These are phyloP conservation scores for Auxenochlorella pyrenoidosa DNA, from an alignment of 139 green algal genomes.

Conservation along the genomic window DNA sequence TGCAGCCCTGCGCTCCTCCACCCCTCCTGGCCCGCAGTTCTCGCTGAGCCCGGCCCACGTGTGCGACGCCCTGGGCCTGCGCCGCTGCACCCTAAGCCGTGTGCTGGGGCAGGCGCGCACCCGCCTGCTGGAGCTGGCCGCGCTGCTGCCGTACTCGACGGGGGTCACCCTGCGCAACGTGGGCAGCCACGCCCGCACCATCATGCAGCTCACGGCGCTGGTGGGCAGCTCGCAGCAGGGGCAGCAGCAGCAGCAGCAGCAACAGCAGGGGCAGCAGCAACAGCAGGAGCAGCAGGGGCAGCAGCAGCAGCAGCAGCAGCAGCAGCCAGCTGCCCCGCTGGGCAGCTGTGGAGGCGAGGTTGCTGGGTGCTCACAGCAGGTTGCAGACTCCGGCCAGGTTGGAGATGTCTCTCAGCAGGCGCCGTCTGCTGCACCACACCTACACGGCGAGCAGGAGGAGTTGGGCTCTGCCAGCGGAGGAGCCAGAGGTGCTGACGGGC, in stretches of 20 bases:
- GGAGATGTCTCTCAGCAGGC: too few species aligned
- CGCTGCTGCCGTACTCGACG: neutral
- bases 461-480: too few species aligned
- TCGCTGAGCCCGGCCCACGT: conserved; percentile 6
- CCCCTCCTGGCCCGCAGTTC: neutral
- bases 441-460: too few species aligned
- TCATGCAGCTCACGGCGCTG: conserved; percentile 14
- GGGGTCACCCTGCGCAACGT: neutral
- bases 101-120: conserved; percentile 13
- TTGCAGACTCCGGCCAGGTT: too few species aligned
- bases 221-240: neutral
- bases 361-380: too few species aligned
- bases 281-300: neutral
- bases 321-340: too few species aligned
- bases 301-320: neutral
- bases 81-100: neutral
- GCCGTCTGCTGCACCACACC: too few species aligned
- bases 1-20: neutral
- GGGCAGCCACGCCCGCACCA: conserved; percentile 29
- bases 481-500: too few species aligned
- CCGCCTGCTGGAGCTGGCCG: conserved; percentile 22
- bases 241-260: neutral
- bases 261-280: neutral
- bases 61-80: neutral
- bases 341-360: too few species aligned